phyloP scores from a whole-genome alignment of 306 rosid genomes.

The Phaseolus lunatus region DNA sequence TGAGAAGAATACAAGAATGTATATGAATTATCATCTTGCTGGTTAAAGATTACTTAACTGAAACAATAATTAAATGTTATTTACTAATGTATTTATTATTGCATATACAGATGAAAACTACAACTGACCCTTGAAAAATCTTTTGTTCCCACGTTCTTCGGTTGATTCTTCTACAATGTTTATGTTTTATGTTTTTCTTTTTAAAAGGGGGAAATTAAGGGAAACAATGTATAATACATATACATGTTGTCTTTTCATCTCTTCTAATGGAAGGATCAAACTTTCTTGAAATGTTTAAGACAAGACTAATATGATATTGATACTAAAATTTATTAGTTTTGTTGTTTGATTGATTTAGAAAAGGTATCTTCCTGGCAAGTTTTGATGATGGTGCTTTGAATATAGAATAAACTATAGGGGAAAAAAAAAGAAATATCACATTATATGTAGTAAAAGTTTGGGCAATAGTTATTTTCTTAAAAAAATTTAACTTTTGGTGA shows the following conservation, averaged over 20 bases:
- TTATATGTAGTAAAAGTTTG: too few relatives aligned
- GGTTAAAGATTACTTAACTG: conserved; percentile 8
- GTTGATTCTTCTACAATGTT: not conserved
- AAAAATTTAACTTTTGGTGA: not conserved
- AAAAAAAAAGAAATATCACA: too few relatives aligned
- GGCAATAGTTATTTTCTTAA: too few relatives aligned
- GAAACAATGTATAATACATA: not conserved
- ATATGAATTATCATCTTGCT: conserved; percentile 7
- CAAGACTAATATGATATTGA: not conserved
- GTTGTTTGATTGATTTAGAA: not conserved
- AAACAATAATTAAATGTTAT: too few relatives aligned
- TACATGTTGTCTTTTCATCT: not conserved
- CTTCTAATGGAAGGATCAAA: not conserved
- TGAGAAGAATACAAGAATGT: not conserved
- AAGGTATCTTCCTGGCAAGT: not conserved
- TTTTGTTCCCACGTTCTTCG: not conserved
- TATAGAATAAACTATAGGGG: too few relatives aligned
- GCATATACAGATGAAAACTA: too few relatives aligned
- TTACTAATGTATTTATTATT: not conserved
- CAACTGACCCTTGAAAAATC: too few relatives aligned
- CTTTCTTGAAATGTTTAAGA: not conserved
- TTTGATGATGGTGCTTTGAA: too few relatives aligned
- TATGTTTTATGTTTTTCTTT: not conserved
- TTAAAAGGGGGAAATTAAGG: not conserved
- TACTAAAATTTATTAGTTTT: not conserved